These are phyloP conservation scores for Boletus subparvulus DNA, from an alignment of 768 basidiomycete genomes.

Conservation along the genomic window DNA sequence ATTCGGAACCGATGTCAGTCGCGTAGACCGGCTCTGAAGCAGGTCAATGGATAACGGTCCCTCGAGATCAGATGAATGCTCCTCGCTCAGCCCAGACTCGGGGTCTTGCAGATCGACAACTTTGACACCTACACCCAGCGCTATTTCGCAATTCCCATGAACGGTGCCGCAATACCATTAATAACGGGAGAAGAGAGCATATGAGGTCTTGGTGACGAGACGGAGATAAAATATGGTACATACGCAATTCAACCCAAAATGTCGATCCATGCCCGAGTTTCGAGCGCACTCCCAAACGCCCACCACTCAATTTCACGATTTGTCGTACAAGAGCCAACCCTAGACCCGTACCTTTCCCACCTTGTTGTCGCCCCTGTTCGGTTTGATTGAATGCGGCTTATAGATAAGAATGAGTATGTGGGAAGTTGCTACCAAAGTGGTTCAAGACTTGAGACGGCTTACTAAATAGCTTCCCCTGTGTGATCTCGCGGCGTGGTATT, in stretches of 20 bases:
- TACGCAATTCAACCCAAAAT: slow-evolving; percentile 84
- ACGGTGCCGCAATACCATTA: slow-evolving; percentile 6
- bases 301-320: slow-evolving; percentile 74
- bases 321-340: slow-evolving; percentile 76
- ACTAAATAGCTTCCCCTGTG: slow-evolving; percentile 71
- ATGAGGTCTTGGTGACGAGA: slow-evolving; percentile 12
- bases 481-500: slow-evolving; percentile 64
- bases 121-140: slow-evolving; percentile 69
- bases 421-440: slow-evolving; percentile 1
- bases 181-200: slow-evolving; percentile 2
- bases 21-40: slow-evolving; percentile 14
- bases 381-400: slow-evolving; percentile 77
- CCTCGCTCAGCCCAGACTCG: slow-evolving; percentile 22
- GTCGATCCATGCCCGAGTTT: slow-evolving; percentile 71
- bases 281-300: slow-evolving; percentile 67
- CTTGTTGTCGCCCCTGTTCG: slow-evolving; percentile 72
- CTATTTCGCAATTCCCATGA: slow-evolving; percentile 22
- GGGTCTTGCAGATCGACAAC: slow-evolving; percentile 35
- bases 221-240: slow-evolving; percentile 23
- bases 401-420: neutral
- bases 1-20: slow-evolving; percentile 23
- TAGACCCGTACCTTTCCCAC: slow-evolving; percentile 70
- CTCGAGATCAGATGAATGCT: slow-evolving; percentile 21
- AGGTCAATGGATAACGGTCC: slow-evolving; percentile 29
- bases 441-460: slow-evolving; percentile 27